Evolutionary conservation across 2,329 filamentous ascomycete genomes (phyloP), one percentile per base, ranked within the genome.

Genomic region (Pseudonectria buxi): DNA sequence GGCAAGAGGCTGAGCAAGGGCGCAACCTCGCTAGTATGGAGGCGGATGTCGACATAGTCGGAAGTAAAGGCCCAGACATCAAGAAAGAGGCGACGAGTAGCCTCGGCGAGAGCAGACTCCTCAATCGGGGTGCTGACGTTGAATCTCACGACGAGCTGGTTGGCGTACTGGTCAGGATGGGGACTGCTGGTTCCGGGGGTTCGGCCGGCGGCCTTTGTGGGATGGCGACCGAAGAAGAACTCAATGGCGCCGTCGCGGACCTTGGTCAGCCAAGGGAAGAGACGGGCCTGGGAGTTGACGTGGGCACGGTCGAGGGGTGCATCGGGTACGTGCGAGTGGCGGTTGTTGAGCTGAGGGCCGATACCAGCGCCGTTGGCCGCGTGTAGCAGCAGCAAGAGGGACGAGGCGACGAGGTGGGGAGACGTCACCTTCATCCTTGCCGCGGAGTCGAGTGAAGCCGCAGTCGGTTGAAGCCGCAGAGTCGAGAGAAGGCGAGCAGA

Each of bases 91-190:
- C 78, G 76, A 41, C 83, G 73, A 1, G 81, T 72, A 3, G 86
- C 87, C 37, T 83, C 74, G n/a, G 80, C 73, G 37, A 95, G 67
- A 2, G 81, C 81, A 24, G 65, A 62, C 39, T 85, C 81, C 54
- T 94, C 85, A 14, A 78, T 71, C 3, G 70, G 61, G 16, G 74
- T 79, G 42, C 74, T 80, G 36, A 95, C 67, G 53, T 83, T 86
- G 71, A 96, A 95, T 26, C 92, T 81, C 44, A 96, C 66, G 12
- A 98, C 87, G n/a, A 95, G 72, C 59, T 95, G 81, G 43, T 83
- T 76, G 43, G 78, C 77, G 52, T 41, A 36, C 51, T 25, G 22
- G 48, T 42, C 13, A 40, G 37, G 22, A 41, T 9, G 18, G 5
- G 32, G 43, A 49, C 41, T 22, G 49, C 41, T 22, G 18, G 18